Percentiles rank a stretch among this genome's conserved stretches.
Evolutionary conservation across 2,329 filamentous ascomycete species (phyloP).

Genomic region (Cyphellophora europaea): DNA sequence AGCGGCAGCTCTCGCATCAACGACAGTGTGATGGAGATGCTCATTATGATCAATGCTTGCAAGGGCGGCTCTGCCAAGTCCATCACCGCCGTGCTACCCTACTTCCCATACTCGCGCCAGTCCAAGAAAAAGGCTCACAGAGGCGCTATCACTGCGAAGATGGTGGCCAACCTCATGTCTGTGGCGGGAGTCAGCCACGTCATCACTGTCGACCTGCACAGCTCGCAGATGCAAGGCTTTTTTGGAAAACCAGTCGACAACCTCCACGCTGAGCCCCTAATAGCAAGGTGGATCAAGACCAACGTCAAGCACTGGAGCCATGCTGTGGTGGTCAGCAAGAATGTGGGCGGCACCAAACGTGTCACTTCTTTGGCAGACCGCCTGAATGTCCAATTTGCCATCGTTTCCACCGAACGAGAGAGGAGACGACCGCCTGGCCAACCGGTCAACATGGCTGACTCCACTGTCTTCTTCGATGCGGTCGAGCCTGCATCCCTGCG

Average conservation of each 20-base stretch:
- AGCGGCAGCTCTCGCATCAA: constrained; percentile 95
- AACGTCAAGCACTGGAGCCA: constrained; percentile 77
- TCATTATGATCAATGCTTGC: constrained; percentile 98
- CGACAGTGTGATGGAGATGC: constrained; percentile 96
- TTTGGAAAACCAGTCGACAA: constrained; percentile 98
- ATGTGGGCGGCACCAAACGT: constrained; percentile 91
- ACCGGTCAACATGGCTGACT: constrained; percentile 60
- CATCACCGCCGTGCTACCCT: constrained; percentile 20
- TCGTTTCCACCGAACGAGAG: constrained; percentile 76
- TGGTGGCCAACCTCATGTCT: constrained; percentile 89
- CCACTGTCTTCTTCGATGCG: constrained; percentile 64
- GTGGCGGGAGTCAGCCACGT: constrained; percentile 96
- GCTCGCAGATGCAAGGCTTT: constrained; percentile 98
- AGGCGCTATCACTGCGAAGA: constrained; percentile 90
- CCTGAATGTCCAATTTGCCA: constrained; percentile 93
- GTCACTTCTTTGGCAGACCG: constrained; percentile 94
- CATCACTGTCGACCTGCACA: constrained; percentile 92
- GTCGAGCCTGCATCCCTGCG: constrained; percentile 36
- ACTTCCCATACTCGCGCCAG: constrained; percentile 95
- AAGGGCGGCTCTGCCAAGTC: constrained; percentile 82
- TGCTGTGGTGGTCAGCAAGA: constrained; percentile 95
- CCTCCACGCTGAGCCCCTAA: constrained; percentile 86
- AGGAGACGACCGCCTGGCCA: constrained; percentile 26
- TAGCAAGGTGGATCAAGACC: constrained; percentile 88
- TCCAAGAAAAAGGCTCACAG: constrained; percentile 98